phyloP scores from a whole-genome alignment of 2,329 filamentous ascomycete species.

The Ilyonectria robusta region DNA sequence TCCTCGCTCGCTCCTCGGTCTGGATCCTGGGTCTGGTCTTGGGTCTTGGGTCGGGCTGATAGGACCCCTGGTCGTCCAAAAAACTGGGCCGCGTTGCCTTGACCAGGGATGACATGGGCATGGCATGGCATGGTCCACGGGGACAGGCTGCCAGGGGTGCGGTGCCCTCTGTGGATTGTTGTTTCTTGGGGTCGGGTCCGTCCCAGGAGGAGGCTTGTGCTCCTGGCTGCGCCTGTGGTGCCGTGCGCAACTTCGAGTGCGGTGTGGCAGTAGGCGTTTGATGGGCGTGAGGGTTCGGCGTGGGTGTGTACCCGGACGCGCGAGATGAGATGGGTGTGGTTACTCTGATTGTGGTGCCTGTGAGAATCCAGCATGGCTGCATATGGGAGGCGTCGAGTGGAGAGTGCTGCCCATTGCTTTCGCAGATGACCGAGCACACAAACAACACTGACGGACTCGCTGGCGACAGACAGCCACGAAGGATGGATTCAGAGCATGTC shows the following conservation, averaged over 20 bases:
- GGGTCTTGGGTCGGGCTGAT: constrained; percentile 30
- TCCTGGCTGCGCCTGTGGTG: constrained; percentile 20
- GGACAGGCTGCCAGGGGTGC: constrained; percentile 28
- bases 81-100: constrained; percentile 38
- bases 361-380: constrained; percentile 5
- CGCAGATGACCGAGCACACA: constrained; percentile 37
- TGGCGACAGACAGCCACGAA: constrained; percentile 31
- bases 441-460: constrained; percentile 27
- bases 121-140: constrained; percentile 33
- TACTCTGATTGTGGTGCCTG: constrained; percentile 2
- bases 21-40: constrained; percentile 21
- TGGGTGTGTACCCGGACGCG: constrained; percentile 24
- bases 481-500: constrained; percentile 38
- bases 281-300: not conserved
- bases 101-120: constrained; percentile 36
- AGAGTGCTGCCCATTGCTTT: constrained; percentile 19
- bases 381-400: constrained; percentile 24
- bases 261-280: constrained; percentile 17
- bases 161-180: constrained; percentile 27
- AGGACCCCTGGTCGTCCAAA: constrained; percentile 38
- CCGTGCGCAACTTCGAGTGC: constrained; percentile 20
- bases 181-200: constrained; percentile 31
- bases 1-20: constrained; percentile 20
- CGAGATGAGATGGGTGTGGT: constrained; percentile 9
- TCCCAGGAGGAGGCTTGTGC: constrained; percentile 39